Conservation (phyloP, 495 filamentous ascomycete species). For the Hypoxylon subgilvum region DNA sequence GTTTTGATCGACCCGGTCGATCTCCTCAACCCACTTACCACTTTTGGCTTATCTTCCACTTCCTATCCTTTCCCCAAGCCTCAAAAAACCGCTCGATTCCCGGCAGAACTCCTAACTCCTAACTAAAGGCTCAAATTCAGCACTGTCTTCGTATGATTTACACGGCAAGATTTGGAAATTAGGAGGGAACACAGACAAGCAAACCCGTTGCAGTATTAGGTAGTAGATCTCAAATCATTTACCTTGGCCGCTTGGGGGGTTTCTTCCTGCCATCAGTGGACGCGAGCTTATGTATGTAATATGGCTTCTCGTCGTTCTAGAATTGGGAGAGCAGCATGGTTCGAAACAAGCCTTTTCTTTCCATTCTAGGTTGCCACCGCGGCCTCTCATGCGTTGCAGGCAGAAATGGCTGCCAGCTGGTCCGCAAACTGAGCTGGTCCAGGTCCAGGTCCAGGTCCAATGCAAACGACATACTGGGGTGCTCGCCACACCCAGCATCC, state of each 20-base stretch:
- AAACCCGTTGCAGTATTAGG: too few species aligned
- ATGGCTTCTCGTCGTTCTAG: constrained; percentile 25
- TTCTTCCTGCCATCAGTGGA: too few species aligned
- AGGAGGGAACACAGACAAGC: too few species aligned
- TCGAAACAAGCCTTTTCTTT: constrained; percentile 1
- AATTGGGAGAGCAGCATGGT: constrained; percentile 2
- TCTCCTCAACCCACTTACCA: constrained; percentile 26
- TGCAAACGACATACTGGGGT: constrained; percentile 32
- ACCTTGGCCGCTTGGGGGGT: not conserved
- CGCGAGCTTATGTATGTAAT: constrained; percentile 4
- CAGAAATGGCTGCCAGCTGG: constrained; percentile 10
- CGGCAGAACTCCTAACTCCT: too few species aligned
- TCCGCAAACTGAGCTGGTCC: constrained; percentile 22
- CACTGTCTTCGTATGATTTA: constrained; percentile 5
- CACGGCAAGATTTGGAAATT: too few species aligned
- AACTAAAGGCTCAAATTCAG: too few species aligned
- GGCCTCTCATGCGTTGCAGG: not conserved
- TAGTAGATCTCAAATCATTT: constrained; percentile 5
- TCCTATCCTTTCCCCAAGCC: not conserved
- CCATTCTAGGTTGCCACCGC: constrained; percentile 14
- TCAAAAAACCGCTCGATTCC: too few species aligned
- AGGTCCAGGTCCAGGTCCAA: too few species aligned
- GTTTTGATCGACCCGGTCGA: constrained; percentile 13
- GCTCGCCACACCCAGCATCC: constrained; percentile 27
- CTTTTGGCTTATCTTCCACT: constrained; percentile 12